Evolutionary conservation across 768 basidiomycete species (phyloP), one percentile per base, ranked within the genome.

Genomic region (Termitomyces sp.): DNA sequence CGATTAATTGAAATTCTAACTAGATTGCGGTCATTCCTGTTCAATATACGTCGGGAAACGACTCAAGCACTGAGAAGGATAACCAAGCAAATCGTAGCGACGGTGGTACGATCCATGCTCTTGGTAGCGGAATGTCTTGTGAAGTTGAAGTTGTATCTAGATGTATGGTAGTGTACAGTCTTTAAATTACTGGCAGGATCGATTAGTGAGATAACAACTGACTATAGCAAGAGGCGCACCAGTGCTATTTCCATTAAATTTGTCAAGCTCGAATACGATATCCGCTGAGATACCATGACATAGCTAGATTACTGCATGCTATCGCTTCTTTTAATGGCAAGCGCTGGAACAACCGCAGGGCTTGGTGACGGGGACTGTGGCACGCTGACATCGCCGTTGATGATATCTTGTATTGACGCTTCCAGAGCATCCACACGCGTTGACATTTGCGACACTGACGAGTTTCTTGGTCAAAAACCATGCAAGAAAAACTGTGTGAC

Each of bases 361-460:
- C 62, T 61, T 32, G 79, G 79, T 4, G 83, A 77, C 7, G 88
- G 86, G 4, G 87, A 88, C 61, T 84, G 82, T 12, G 86, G 82
- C 39, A 84, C 72, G 61, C 78, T 83, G 16, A 82, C 70, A 58
- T 89, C 90, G 29, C 84, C 85, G 59, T 87, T 90, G 67, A 97
- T 94, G 48, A 96, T 90, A 65, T 96, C 94, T 63, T 94, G 92
- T 55, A 97, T 94, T 12, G 94, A 85, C 18, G 85, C 85, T 67
- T 97, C 94, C 31, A 97, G 77, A 18, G 90, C 83, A 65, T 97
- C 94, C 22, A 97, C 94, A 44, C 94, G 83, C 39, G 83, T 81
- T 1, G 94, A 95, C 94, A 96, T 97, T 65, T 93, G 89, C 55
- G 75, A 83, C 94, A 97, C 94, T 96, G 67, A 36, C 22, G 12